A percentile compares a stretch with the other conserved stretches of the same genome.
These are phyloP conservation scores for Thalassiosira livingstoniorum DNA, from an alignment of 352 stramenopile genomes.

Conservation along the genomic window DNA sequence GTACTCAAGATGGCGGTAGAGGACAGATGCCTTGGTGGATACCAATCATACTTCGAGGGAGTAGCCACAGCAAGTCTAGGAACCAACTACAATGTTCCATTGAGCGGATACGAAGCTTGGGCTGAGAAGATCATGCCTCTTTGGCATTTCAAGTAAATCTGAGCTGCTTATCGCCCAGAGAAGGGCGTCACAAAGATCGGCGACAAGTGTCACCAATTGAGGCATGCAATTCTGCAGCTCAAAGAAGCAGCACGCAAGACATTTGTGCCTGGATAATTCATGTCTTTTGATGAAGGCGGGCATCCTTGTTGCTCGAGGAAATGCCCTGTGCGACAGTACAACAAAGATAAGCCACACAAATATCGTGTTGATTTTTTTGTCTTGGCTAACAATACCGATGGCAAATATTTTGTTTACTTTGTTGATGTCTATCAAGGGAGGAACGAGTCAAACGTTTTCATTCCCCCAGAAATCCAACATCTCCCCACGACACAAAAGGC, in stretches of 20 bases:
- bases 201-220: constrained; percentile 16
- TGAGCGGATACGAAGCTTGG: neutral
- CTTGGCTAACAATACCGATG: neutral
- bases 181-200: neutral
- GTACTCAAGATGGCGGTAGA: neutral
- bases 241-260: neutral
- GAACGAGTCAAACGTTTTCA: neutral
- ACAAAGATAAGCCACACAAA: too few species aligned
- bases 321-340: neutral
- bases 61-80: neutral
- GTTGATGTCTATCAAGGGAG: constrained; percentile 10
- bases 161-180: constrained; percentile 8
- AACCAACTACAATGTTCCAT: neutral
- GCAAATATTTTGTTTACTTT: constrained; percentile 1
- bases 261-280: neutral
- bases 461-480: neutral
- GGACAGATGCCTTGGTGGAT: neutral
- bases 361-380: neutral
- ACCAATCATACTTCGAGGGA: neutral
- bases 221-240: neutral
- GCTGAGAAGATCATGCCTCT: neutral
- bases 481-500: neutral
- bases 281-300: neutral
- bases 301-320: neutral
- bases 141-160: constrained; percentile 8